Evolutionary conservation across 345 rosid genomes (phyloP).

Genomic region (Eucalyptus marginata): DNA sequence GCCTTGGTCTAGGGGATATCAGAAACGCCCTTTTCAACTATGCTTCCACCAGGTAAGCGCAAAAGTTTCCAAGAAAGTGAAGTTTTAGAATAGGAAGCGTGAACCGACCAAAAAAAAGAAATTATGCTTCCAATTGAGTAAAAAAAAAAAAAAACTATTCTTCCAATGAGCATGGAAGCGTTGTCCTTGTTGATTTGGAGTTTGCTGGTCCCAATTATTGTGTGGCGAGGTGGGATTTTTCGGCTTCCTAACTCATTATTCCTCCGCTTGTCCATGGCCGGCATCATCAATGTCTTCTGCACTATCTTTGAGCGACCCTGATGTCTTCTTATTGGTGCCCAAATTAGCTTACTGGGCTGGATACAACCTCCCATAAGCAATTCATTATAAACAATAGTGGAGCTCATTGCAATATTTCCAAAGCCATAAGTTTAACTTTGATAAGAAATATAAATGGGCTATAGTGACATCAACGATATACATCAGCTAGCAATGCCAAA

Average conservation of each 20-base stretch:
- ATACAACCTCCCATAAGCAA: background rate
- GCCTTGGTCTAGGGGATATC: slow-evolving; percentile 7
- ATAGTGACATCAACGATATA: background rate
- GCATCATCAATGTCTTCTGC: background rate
- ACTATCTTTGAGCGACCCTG: too few species aligned
- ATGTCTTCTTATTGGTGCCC: too few species aligned
- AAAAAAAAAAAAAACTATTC: slow-evolving; percentile 11
- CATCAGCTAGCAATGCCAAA: background rate
- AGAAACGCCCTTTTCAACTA: slow-evolving; percentile 23
- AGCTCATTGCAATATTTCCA: background rate
- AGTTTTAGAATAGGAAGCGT: too few species aligned
- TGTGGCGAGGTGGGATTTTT: background rate
- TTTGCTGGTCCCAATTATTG: slow-evolving; percentile 1
- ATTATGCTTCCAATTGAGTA: too few species aligned
- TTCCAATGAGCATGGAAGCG: slow-evolving; percentile 33
- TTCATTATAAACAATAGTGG: background rate
- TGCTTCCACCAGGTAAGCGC: slow-evolving; percentile 77
- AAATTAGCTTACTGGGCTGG: background rate
- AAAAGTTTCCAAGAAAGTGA: too few species aligned
- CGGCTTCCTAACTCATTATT: background rate
- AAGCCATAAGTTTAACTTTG: background rate
- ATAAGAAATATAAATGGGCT: background rate
- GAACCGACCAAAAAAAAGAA: too few species aligned
- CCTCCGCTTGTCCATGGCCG: background rate
- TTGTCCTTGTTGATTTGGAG: slow-evolving; percentile 5